Evolutionary conservation across 768 basidiomycete species (phyloP).

Genomic region (Lactarius akahatsu): DNA sequence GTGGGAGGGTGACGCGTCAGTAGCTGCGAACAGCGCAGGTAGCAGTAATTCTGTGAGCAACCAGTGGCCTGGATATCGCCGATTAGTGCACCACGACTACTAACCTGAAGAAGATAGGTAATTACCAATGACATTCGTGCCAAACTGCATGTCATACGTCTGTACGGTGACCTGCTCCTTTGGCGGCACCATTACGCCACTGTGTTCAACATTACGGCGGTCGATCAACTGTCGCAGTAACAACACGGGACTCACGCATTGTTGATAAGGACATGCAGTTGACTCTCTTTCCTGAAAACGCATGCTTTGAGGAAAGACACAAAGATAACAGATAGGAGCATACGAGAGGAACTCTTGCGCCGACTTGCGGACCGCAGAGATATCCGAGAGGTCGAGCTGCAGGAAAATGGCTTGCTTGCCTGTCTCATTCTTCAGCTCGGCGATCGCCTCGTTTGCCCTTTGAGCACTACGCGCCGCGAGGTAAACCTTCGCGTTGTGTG

Average conservation of each 20-base stretch:
- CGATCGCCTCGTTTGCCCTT: conserved; percentile 51
- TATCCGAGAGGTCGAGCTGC: conserved; percentile 44
- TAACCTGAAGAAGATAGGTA: background rate
- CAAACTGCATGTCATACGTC: conserved; percentile 57
- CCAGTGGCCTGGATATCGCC: conserved; percentile 48
- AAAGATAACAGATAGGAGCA: conserved; percentile 20
- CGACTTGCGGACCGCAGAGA: conserved; percentile 39
- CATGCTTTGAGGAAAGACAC: background rate
- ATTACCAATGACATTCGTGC: conserved; percentile 53
- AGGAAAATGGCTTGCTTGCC: conserved; percentile 46
- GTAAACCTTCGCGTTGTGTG: conserved; percentile 67
- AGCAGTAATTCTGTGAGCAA: conserved; percentile 56
- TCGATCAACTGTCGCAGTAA: background rate
- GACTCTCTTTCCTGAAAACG: conserved; percentile 42
- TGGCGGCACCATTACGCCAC: conserved; percentile 49
- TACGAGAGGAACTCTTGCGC: conserved; percentile 43
- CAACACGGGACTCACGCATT: conserved; percentile 43
- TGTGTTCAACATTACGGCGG: conserved; percentile 27
- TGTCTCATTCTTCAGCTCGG: conserved; percentile 47
- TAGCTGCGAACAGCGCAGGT: conserved; percentile 45
- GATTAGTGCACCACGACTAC: background rate
- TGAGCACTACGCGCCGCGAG: conserved; percentile 47
- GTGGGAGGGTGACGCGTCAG: conserved; percentile 38
- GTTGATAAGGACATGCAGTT: conserved; percentile 51
- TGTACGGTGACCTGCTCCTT: conserved; percentile 43